Evolutionary conservation across 305 asterid genomes (phyloP), one percentile per base, ranked within the genome.

Genomic region (Coffea humblotiana): DNA sequence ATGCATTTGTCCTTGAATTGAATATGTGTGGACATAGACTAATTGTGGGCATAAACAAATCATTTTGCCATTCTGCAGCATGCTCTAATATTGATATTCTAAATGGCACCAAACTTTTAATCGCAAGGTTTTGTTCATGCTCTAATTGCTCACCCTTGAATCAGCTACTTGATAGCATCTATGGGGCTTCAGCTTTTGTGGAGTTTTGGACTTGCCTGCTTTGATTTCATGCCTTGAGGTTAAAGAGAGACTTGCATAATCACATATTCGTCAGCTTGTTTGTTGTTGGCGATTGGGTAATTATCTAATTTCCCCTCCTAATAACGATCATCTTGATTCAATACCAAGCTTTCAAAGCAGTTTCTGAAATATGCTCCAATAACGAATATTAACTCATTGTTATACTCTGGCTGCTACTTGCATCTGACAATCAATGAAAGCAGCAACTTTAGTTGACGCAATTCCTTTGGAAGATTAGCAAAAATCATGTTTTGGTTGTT

Each of bases 181-280:
- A 87, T 87, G 89, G 88, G 89, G 72, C 86, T 87, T 78, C 89
- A 93, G 88, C 85, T 92, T 63, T 79, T 93, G 87, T 95, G 99
- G 99, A 92, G 99, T 90, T 92, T 91, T 77, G 93, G 95, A 71
- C 97, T 93, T 79, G 93, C 92, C 83, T 95, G 97, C 86, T 86
- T 92, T 19, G 98, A 93, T 82, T 91, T 71, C 97, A 91, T 86
- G 99, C 98, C 84, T 87, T 93, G 88, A 85, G 93, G 88, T 86
- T 90, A 85, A 88, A 92, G 87, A 90, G 86, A 82, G 98, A 93
- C 84, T 87, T 93, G 67, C 90, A 87, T 71, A 90, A 91, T 77
- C 91, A 92, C 78, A 86, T 89, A 82, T 88, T 90, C 4, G 81
- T 93, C 78, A 88, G 95, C 93, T 86, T 95, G 80, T 89, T 92